A percentile compares a stretch with the other conserved stretches of the same genome.
Evolutionary conservation across 306 rosid genomes (phyloP).

Genomic region (Cucumis hystrix): DNA sequence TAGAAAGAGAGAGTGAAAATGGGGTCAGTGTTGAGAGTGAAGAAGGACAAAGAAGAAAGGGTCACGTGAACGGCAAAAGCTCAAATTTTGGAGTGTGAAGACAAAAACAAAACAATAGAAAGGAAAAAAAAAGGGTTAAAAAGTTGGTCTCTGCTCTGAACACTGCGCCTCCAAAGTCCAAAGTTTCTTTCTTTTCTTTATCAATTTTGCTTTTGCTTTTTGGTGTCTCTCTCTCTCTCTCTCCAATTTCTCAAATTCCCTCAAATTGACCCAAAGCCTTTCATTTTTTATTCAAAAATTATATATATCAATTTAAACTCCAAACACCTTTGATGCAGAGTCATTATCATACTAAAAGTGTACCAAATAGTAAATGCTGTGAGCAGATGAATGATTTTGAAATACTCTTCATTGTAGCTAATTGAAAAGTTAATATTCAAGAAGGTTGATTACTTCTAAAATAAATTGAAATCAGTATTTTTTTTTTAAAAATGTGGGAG

Average conservation of each 20-base stretch:
- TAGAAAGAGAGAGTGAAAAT: not conserved
- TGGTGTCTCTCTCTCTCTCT: not conserved
- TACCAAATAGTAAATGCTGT: no score
- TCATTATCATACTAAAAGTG: no score
- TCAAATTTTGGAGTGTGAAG: not conserved
- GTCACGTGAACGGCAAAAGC: constrained; percentile 38
- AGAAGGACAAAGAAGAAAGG: not conserved
- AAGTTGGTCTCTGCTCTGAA: constrained; percentile 6
- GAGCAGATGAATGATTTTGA: no score
- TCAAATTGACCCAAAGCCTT: not conserved
- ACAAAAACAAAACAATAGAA: not conserved
- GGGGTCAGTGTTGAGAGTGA: not conserved
- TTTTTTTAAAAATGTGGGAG: not conserved
- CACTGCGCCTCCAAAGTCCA: not conserved
- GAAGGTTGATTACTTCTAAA: no score
- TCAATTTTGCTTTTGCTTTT: not conserved
- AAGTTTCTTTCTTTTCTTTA: not conserved
- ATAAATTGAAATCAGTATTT: no score
- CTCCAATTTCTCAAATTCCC: not conserved
- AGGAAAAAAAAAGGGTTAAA: not conserved
- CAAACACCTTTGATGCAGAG: no score
- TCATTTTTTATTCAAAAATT: no score
- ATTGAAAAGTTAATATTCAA: no score
- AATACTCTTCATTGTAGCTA: no score
- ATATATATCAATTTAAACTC: no score